phyloP scores from a whole-genome alignment of 1,139 yeast species.

The Zygotorulaspora mrakii region DNA sequence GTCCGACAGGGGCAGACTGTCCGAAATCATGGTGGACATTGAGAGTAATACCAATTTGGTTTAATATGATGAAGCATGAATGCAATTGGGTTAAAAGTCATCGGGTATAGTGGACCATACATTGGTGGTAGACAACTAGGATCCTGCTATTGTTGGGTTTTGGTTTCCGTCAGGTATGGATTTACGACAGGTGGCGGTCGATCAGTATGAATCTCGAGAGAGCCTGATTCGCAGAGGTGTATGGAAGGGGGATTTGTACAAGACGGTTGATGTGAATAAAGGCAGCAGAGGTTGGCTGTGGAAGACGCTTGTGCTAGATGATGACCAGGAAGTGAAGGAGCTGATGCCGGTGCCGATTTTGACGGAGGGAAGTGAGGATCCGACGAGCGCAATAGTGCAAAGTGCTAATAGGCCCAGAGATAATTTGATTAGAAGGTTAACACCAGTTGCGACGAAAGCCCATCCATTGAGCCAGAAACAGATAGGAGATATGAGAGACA shows the following conservation, averaged over 20 bases:
- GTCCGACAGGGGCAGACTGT: conserved; percentile 1
- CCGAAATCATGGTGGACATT: too few relatives aligned
- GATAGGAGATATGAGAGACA: too few relatives aligned
- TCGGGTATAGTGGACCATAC: too few relatives aligned
- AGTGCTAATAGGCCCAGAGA: not conserved
- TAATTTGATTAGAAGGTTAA: conserved; percentile 16
- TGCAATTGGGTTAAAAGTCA: too few relatives aligned
- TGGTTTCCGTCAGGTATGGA: conserved; percentile 7
- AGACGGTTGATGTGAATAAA: conserved; percentile 10
- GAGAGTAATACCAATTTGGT: too few relatives aligned
- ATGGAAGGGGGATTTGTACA: conserved; percentile 31
- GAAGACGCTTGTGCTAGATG: conserved; percentile 27
- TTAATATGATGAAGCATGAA: too few relatives aligned
- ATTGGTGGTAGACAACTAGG: too few relatives aligned
- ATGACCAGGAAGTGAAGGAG: conserved; percentile 14
- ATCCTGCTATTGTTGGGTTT: not conserved
- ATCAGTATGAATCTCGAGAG: conserved; percentile 26
- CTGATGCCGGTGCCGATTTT: conserved; percentile 15
- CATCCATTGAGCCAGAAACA: conserved; percentile 17
- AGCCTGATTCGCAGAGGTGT: conserved; percentile 29
- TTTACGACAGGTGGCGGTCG: conserved; percentile 18
- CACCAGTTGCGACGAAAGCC: conserved; percentile 11
- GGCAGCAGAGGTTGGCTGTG: conserved; percentile 32
- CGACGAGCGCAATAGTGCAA: not conserved
- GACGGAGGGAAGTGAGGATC: conserved; percentile 6